Percentiles rank a stretch among this genome's conserved stretches.
phyloP scores from a whole-genome alignment of 352 stramenopile genomes.

The Phytophthora agathidicida region DNA sequence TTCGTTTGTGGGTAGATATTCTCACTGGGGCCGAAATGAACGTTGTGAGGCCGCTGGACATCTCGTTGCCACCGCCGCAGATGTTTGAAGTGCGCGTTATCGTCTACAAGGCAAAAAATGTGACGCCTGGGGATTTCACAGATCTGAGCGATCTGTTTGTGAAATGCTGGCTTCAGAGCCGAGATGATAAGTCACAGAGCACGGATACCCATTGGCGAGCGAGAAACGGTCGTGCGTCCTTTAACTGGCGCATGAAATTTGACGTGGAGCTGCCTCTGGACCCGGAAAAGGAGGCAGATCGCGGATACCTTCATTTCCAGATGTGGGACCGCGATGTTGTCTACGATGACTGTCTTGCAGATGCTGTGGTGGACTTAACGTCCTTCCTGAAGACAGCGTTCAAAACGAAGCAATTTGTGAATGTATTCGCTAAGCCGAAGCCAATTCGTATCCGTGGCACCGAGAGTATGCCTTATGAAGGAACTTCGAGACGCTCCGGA shows the following conservation, averaged over 20 bases:
- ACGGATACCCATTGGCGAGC: constrained; percentile 93
- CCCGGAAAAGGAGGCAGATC: constrained; percentile 67
- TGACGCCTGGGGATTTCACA: constrained; percentile 83
- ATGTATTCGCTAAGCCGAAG: constrained; percentile 81
- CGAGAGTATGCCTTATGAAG: constrained; percentile 39
- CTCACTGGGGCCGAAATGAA: constrained; percentile 74
- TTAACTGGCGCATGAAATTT: constrained; percentile 95
- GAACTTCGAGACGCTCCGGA: constrained; percentile 12
- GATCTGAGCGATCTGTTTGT: constrained; percentile 92
- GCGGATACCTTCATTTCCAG: constrained; percentile 76
- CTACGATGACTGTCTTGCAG: constrained; percentile 81
- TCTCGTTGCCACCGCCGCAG: constrained; percentile 74
- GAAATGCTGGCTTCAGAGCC: constrained; percentile 87
- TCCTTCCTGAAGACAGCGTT: constrained; percentile 72
- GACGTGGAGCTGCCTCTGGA: constrained; percentile 83
- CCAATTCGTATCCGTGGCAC: constrained; percentile 50
- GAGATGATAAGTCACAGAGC: constrained; percentile 69
- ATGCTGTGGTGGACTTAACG: constrained; percentile 70
- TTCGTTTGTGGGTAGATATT: constrained; percentile 92
- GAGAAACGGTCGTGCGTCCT: constrained; percentile 86
- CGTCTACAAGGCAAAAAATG: constrained; percentile 92
- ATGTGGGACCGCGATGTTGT: constrained; percentile 84
- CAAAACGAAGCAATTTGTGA: constrained; percentile 68
- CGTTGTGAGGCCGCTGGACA: constrained; percentile 73
- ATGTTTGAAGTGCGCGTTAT: constrained; percentile 93